These are phyloP conservation scores for Trametopsis cervina DNA, from an alignment of 768 basidiomycete genomes.

Conservation along the genomic window DNA sequence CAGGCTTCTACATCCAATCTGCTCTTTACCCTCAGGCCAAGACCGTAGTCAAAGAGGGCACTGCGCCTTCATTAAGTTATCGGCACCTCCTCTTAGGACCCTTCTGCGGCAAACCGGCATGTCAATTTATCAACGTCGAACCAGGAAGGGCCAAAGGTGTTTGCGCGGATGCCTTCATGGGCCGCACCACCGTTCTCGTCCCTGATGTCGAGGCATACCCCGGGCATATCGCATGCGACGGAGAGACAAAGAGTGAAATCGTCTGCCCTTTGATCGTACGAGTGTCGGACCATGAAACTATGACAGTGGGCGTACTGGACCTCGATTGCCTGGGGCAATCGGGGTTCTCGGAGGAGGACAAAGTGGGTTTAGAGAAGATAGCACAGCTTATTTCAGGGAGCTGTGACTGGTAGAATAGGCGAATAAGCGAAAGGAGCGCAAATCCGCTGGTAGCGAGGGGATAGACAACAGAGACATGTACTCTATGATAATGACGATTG, in stretches of 20 bases:
- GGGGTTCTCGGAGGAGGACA: slow-evolving; percentile 77
- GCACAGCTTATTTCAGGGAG: slow-evolving; percentile 52
- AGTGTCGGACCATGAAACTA: slow-evolving; percentile 9
- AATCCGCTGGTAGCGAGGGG: background rate
- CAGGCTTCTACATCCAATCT: slow-evolving; percentile 83
- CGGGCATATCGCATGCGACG: slow-evolving; percentile 94
- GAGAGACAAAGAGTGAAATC: slow-evolving; percentile 84
- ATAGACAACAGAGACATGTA: background rate
- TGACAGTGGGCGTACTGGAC: slow-evolving; percentile 53
- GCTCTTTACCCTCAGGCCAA: slow-evolving; percentile 50
- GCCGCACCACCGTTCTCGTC: slow-evolving; percentile 55
- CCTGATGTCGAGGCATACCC: slow-evolving; percentile 74
- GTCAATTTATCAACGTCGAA: slow-evolving; percentile 65
- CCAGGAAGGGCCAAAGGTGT: slow-evolving; percentile 62
- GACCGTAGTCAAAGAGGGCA: slow-evolving; percentile 13
- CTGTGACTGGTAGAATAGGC: slow-evolving; percentile 52
- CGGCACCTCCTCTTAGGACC: slow-evolving; percentile 62
- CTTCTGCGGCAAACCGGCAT: slow-evolving; percentile 89
- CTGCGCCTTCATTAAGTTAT: slow-evolving; percentile 12
- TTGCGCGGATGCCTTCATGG: slow-evolving; percentile 73
- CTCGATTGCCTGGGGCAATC: slow-evolving; percentile 70
- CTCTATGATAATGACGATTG: background rate
- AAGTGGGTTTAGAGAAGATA: slow-evolving; percentile 69
- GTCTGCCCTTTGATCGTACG: slow-evolving; percentile 62
- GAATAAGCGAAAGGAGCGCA: too few relatives aligned